Base-by-base conservation (phyloP, 2,329 filamentous ascomycete genomes). In the Aspergillus luchuensis region DNA sequence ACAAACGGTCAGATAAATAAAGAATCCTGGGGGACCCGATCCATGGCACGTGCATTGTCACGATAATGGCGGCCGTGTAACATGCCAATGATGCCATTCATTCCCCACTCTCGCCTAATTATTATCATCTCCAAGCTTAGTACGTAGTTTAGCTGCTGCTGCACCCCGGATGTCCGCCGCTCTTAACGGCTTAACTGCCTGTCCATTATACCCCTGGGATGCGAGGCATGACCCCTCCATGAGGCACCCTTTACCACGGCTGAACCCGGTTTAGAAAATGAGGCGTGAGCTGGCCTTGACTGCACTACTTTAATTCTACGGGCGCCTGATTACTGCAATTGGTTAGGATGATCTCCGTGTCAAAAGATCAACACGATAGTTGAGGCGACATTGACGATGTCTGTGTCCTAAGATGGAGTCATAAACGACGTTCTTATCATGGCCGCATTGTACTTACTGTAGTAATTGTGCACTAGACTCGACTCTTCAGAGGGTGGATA, bases 171-270 rank as follows among this genome's bases (percentile, higher is more conserved):
- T 30, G 25, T 28, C 25, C 47, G 23, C 8, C 25, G 23, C 8
- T 13, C 28, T 30, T 30, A n/a, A 28, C 10, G 17, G 1, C 8
- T 30, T 30, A n/a, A 28, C 10, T 33, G n/a, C 8, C 10, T 17
- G 3, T 33, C 23, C 10, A 45, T 5, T 45, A 45, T 23, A 15
- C 17, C 17, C 19, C 47, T 33, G 47, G 25, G 23, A 49, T 30
- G 23, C 8, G 25, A 30, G 28, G 47, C 47, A 50, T 50, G 47
- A 50, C 47, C 47, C 47, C 47, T 50, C 47, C 47, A 50, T 50
- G 47, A 50, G 47, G 23, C 47, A 30, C 10, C 47, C 25, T 10
- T 33, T 33, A n/a, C 3, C 10, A 17, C 23, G 25, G 47, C 13
- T 50, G 25, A 28, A 28, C 21, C 45, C 11, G 23, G 21, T 30